Evolutionary conservation across 495 filamentous ascomycete species (phyloP).

Genomic region (Elaphomyces granulatus): DNA sequence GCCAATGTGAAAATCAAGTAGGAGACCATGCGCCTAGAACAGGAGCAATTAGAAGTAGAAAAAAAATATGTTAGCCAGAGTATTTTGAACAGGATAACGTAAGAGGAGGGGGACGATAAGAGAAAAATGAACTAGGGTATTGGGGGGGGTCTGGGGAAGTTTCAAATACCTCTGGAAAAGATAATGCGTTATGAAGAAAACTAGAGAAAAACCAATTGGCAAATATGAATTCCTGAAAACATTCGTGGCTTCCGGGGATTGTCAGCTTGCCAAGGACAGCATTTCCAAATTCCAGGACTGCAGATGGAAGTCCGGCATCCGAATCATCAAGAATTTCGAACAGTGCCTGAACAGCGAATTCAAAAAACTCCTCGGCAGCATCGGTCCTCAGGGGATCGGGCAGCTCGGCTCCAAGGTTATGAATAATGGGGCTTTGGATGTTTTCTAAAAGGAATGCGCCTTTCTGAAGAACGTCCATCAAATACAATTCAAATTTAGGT

Average conservation of each 20-base stretch:
- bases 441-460: conserved; percentile 81
- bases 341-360: conserved; percentile 62
- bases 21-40: conserved; percentile 60
- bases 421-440: conserved; percentile 41
- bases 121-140: no score
- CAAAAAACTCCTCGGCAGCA: conserved; percentile 80
- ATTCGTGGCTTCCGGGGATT: conserved; percentile 48
- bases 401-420: conserved; percentile 28
- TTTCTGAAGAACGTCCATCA: conserved; percentile 86
- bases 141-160: no score
- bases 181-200: conserved; percentile 70
- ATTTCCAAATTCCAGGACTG: conserved; percentile 66
- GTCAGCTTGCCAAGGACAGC: conserved; percentile 69
- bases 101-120: background rate
- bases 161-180: conserved; percentile 82
- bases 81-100: conserved; percentile 1
- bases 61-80: conserved; percentile 5
- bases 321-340: conserved; percentile 71
- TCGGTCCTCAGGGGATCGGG: conserved; percentile 59
- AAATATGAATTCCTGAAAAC: conserved; percentile 64
- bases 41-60: background rate
- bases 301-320: conserved; percentile 69
- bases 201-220: conserved; percentile 85
- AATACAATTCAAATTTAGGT: conserved; percentile 77
- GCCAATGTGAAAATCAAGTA: conserved; percentile 80